phyloP scores from a whole-genome alignment of 257 asterid species.

The Plantago elongata region DNA sequence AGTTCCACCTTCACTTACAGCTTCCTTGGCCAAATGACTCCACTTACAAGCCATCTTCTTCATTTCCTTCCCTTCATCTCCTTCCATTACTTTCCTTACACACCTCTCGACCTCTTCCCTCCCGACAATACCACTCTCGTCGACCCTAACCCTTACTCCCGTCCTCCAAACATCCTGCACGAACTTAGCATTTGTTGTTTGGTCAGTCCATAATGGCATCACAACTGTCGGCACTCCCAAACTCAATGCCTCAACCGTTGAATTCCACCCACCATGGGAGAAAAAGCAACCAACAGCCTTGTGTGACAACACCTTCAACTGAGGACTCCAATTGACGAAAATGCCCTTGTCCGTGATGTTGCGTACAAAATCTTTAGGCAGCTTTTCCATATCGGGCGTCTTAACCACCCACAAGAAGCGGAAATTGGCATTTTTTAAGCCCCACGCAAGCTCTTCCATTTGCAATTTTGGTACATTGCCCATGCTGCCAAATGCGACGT shows the following conservation, averaged over 20 bases:
- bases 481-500: constrained; percentile 83
- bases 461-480: constrained; percentile 37
- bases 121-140: constrained; percentile 37
- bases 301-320: constrained; percentile 41
- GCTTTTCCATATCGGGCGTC: constrained; percentile 30
- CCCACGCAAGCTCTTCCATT: constrained; percentile 57
- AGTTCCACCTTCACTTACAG: constrained; percentile 56
- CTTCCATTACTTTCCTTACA: constrained; percentile 49
- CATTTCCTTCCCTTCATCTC: constrained; percentile 48
- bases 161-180: constrained; percentile 60
- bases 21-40: constrained; percentile 54
- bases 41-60: constrained; percentile 49
- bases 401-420: constrained; percentile 62
- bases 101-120: constrained; percentile 60
- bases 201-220: constrained; percentile 87
- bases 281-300: constrained; percentile 63
- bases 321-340: constrained; percentile 64
- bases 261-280: constrained; percentile 85
- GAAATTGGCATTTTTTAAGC: constrained; percentile 29
- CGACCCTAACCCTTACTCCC: constrained; percentile 48
- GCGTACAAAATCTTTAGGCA: constrained; percentile 29
- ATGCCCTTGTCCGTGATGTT: constrained; percentile 27
- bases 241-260: constrained; percentile 59
- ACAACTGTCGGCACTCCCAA: constrained; percentile 75
- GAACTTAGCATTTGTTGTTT: constrained; percentile 59